Base-by-base conservation (phyloP, 108 stramenopile species). In the Discostella stelligeroides region DNA sequence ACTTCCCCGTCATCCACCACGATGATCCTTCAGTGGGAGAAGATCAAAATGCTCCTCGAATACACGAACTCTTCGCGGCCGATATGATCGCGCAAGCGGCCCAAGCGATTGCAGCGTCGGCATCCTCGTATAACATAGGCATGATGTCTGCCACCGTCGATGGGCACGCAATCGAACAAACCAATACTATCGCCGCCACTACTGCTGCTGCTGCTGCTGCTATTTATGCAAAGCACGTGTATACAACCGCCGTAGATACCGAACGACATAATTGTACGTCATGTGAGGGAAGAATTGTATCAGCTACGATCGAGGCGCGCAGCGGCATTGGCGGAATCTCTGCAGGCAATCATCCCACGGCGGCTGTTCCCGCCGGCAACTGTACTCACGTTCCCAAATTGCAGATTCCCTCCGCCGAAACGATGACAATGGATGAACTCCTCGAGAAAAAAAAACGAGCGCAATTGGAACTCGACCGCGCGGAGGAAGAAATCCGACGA, bases 401-500 rank as follows among this genome's bases (percentile, higher is more conserved):
- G n/a, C 21, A 24, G 24, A 25, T 34, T 25, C 69, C 0, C 47
- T 23, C 37, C 30, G 38, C 21, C 25, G 45, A 42, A 10, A 24
- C 24, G 42, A 29, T 29, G 5, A 48, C 18, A 54, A 72, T 72
- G 71, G 53, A 72, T 43, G 62, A 5, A 1, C 27, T 72, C 27
- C 40, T 72, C 8, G 39, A 63, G 49, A 42, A 72, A 45, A 50
- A 63, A 43, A 30, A 18, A n/a, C 38, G 60, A 51, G 51, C 41
- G 50, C 50, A 45, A 15, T 9, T 20, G 17, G 62, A 61, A 27
- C 24, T 72, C 29, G 54, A 34, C 38, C 42, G 14, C 7, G 71
- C 71, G 27, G 61, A 63, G 21, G 21, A 64, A 18, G 72, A 64
- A 64, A 41, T 73, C 14, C 41, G 25, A 64, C 37, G 43, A 14